phyloP scores from a whole-genome alignment of 1,139 yeast genomes.

The Yamadazyma triangularis region DNA sequence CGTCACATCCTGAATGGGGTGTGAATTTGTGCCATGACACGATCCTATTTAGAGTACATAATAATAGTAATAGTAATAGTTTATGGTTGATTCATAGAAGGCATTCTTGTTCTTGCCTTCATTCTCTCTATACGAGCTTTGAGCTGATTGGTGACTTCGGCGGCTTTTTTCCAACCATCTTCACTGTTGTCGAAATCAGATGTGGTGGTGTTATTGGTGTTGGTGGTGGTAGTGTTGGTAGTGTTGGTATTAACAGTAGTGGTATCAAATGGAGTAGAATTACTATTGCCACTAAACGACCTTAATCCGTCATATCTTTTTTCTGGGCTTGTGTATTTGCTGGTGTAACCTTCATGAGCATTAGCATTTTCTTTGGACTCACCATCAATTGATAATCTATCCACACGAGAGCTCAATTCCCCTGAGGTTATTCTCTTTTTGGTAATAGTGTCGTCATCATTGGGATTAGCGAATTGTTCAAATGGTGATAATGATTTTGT shows the following conservation, averaged over 20 bases:
- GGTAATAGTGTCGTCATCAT: background rate
- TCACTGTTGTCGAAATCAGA: slow-evolving; percentile 40
- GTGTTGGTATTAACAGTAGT: background rate
- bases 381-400: slow-evolving; percentile 41
- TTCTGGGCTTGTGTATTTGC: slow-evolving; percentile 1
- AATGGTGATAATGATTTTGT: slow-evolving; percentile 6
- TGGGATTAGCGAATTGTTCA: background rate
- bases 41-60: too few relatives aligned
- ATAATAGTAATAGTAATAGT: background rate
- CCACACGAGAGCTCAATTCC: slow-evolving; percentile 43
- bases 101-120: slow-evolving; percentile 50
- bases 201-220: background rate
- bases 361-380: slow-evolving; percentile 14
- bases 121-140: slow-evolving; percentile 86
- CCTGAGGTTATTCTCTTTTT: slow-evolving; percentile 24
- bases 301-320: background rate
- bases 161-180: slow-evolving; percentile 86
- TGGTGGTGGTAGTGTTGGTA: background rate
- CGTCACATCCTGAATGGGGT: too few relatives aligned
- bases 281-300: background rate
- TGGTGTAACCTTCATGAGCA: slow-evolving; percentile 7
- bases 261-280: background rate
- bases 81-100: background rate
- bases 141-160: slow-evolving; percentile 83
- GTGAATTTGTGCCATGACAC: too few relatives aligned